Conservation (phyloP, 495 filamentous ascomycete genomes). For the Hyaloscypha bicolor region DNA sequence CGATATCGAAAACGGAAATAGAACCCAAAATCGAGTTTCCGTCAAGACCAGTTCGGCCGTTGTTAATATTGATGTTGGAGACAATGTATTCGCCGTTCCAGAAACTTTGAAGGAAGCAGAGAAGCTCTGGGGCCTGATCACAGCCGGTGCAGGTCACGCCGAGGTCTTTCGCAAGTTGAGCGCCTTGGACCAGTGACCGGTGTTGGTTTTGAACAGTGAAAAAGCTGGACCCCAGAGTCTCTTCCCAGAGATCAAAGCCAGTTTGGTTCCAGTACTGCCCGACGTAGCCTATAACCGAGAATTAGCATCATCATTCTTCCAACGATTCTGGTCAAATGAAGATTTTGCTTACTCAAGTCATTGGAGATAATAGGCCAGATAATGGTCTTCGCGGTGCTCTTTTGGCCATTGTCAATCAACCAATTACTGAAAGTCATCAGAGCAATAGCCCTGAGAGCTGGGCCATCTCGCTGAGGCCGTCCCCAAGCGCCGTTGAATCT, state of each 20-base stretch:
- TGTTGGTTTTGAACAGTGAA: constrained; percentile 62
- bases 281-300: constrained; percentile 37
- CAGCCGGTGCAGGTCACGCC: constrained; percentile 44
- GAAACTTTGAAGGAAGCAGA: constrained; percentile 54
- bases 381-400: constrained; percentile 36
- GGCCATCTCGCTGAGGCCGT: constrained; percentile 64
- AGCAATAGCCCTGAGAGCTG: constrained; percentile 51
- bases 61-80: constrained; percentile 44
- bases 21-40: constrained; percentile 49
- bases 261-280: constrained; percentile 46
- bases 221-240: constrained; percentile 57
- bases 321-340: background rate
- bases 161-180: constrained; percentile 30
- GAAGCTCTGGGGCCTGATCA: constrained; percentile 50
- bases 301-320: background rate
- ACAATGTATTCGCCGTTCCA: constrained; percentile 47
- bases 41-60: constrained; percentile 48
- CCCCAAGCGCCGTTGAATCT: constrained; percentile 62
- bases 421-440: constrained; percentile 46
- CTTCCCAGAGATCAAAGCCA: constrained; percentile 58
- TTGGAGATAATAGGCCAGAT: constrained; percentile 59
- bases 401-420: constrained; percentile 35
- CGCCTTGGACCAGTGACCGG: constrained; percentile 39
- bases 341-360: constrained; percentile 40
- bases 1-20: constrained; percentile 50